Evolutionary conservation across 2,329 filamentous ascomycete genomes (phyloP).

Genomic region (Colletotrichum cuscutae): DNA sequence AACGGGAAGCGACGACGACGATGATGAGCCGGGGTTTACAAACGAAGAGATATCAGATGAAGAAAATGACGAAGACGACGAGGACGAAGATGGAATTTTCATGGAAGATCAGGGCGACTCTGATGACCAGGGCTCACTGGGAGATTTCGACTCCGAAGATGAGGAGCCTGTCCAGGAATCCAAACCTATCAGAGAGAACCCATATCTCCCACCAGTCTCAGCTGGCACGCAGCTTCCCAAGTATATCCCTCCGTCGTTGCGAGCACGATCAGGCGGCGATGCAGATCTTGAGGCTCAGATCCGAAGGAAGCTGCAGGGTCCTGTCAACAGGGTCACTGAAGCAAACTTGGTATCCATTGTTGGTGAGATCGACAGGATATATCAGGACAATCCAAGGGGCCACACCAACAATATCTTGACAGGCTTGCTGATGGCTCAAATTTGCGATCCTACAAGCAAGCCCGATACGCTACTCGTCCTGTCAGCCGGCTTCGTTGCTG

Average conservation of each 20-base stretch:
- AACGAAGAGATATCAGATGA: constrained; percentile 44
- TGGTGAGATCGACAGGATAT: constrained; percentile 83
- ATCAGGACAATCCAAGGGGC: constrained; percentile 85
- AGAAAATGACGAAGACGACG: constrained; percentile 39
- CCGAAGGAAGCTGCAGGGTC: constrained; percentile 83
- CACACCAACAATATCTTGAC: constrained; percentile 86
- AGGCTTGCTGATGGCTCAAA: constrained; percentile 80
- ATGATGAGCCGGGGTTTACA: constrained; percentile 38
- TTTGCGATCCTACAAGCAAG: constrained; percentile 81
- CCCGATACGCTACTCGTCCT: constrained; percentile 92
- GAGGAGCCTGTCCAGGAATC: constrained; percentile 45
- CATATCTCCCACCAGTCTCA: constrained; percentile 80
- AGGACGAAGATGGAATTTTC: constrained; percentile 40
- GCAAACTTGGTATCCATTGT: constrained; percentile 88
- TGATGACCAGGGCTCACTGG: constrained; percentile 49
- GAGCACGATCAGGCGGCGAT: constrained; percentile 71
- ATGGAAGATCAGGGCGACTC: constrained; percentile 45
- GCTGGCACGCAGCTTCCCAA: constrained; percentile 63
- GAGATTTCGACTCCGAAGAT: constrained; percentile 50
- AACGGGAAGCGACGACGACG: constrained; percentile 38
- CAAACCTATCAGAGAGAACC: constrained; percentile 78
- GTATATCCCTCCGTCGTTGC: constrained; percentile 90
- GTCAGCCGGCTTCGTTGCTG: constrained; percentile 88
- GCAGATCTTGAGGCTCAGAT: constrained; percentile 76
- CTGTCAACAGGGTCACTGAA: constrained; percentile 93